phyloP scores from a whole-genome alignment of 2,329 filamentous ascomycete species.

The Ceratocystis cacaofunesta region DNA sequence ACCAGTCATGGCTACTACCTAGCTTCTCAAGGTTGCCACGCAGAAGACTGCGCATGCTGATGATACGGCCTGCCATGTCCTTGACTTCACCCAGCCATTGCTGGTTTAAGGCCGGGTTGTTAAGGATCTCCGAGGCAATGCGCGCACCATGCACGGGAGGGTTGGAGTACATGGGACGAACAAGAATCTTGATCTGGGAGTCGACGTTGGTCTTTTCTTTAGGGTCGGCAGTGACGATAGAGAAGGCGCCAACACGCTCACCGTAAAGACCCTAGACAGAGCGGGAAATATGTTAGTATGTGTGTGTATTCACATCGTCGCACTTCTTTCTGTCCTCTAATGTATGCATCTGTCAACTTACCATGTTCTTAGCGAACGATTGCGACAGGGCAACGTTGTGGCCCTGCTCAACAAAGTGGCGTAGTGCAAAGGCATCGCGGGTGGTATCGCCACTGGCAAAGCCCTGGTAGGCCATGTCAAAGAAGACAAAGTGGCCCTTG shows the following conservation, averaged over 20 bases:
- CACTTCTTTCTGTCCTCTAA: background rate
- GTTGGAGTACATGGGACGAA: conserved; percentile 96
- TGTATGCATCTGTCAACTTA: conserved; percentile 25
- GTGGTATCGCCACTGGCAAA: conserved; percentile 88
- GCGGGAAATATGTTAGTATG: background rate
- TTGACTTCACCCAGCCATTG: conserved; percentile 97
- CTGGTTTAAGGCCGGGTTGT: conserved; percentile 67
- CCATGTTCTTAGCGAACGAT: conserved; percentile 99
- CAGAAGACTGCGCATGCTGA: conserved; percentile 88
- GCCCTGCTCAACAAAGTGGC: conserved; percentile 85
- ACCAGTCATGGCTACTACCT: conserved; percentile 94
- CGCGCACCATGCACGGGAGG: conserved; percentile 92
- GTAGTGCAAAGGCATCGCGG: conserved; percentile 83
- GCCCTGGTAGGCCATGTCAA: conserved; percentile 99
- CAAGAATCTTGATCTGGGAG: conserved; percentile 95
- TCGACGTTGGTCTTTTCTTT: conserved; percentile 94
- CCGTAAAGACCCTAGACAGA: conserved; percentile 73
- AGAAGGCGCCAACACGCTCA: conserved; percentile 95
- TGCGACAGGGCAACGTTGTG: conserved; percentile 80
- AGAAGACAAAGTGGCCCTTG: conserved; percentile 84
- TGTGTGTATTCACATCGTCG: background rate
- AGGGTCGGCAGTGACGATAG: conserved; percentile 66
- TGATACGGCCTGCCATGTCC: conserved; percentile 98
- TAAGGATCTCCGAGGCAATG: conserved; percentile 83
- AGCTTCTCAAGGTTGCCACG: conserved; percentile 91